Evolutionary conservation across 495 filamentous ascomycete genomes (phyloP), one percentile per base, ranked within the genome.

Genomic region (Aspergillus cavernicola): DNA sequence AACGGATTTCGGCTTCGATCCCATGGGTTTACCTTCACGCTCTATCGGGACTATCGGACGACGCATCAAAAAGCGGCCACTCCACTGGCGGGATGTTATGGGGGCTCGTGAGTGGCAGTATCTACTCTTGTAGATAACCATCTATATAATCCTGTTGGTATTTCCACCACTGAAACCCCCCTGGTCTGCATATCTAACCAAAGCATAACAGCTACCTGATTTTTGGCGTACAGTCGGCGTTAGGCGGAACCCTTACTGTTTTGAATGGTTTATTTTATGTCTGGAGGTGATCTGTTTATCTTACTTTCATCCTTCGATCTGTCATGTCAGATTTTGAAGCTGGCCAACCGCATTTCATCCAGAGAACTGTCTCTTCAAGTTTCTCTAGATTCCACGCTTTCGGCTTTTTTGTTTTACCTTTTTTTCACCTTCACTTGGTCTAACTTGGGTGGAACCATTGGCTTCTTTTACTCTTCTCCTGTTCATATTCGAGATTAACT

Each of bases 51-150:
- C 20, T 24, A 6, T 12, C 3, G 31, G 16, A 2, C 44, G 4
- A 19, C 44, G 28, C 11, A 18, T 33, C 16, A 46, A 33, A 15
- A 33, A 23, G 20, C 44, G 18, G 20, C 80, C 64, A 35, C 81
- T 91, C 65, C 89, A 90, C 80, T 97, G 92, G 92, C 79, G 92
- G 72, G 90, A 96, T 70, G 78, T 93, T 59, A 97, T 97, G 92
- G 79, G 78, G 69, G 82, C 83, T 66, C 89, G 90, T 70, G 81
- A 81, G 60, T 96, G 89, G 92, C 84, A 89, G 64, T 92, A 87
- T 75, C 72, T 97, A 62, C 78, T 97, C 67, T 89, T 97, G 65
- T 95, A 78, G 29, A 6, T 8, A 23, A 22, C 7, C n/a, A 28
- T 8, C 22, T 22, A 22, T 29, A 15, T 22, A 40, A 40, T n/a